Percentiles rank a stretch among this genome's conserved stretches.
phyloP scores from a whole-genome alignment of 208 protist species.

The Phytomonas serpens region DNA sequence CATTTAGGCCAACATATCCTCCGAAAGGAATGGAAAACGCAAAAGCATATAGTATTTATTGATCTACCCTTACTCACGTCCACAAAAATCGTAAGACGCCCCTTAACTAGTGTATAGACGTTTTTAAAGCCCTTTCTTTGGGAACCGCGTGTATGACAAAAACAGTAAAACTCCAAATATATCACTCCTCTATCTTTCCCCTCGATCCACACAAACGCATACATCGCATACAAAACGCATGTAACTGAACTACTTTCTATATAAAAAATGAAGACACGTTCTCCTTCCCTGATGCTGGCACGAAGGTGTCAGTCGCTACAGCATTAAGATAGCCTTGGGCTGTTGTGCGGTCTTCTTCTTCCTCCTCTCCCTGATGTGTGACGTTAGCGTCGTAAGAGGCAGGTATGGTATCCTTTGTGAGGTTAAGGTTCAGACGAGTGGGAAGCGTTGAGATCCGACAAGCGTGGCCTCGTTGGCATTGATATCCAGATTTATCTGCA shows the following conservation, averaged over 20 bases:
- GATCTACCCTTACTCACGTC: neutral
- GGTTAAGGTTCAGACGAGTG: constrained; percentile 4
- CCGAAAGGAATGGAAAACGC: neutral
- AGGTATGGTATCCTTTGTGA: constrained; percentile 11
- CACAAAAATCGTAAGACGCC: neutral
- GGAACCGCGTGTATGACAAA: neutral
- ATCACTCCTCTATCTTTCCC: neutral
- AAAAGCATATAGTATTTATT: neutral
- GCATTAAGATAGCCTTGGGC: constrained; percentile 16
- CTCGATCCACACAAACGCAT: neutral
- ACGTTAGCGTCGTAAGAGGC: neutral
- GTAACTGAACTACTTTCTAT: neutral
- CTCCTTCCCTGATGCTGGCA: constrained; percentile 28
- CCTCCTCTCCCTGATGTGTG: neutral
- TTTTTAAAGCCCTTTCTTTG: neutral
- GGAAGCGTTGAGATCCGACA: constrained; percentile 49
- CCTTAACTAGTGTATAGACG: neutral
- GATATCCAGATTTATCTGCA: constrained; percentile 49
- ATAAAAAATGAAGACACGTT: constrained; percentile 74
- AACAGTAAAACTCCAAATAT: neutral
- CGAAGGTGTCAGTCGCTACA: constrained; percentile 18
- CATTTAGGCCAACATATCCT: neutral
- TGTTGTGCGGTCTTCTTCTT: constrained; percentile 12
- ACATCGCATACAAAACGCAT: constrained; percentile 14
- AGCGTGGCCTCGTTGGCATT: constrained; percentile 53